Evolutionary conservation across 257 asterid species (phyloP).

Genomic region (Solanum etuberosum): DNA sequence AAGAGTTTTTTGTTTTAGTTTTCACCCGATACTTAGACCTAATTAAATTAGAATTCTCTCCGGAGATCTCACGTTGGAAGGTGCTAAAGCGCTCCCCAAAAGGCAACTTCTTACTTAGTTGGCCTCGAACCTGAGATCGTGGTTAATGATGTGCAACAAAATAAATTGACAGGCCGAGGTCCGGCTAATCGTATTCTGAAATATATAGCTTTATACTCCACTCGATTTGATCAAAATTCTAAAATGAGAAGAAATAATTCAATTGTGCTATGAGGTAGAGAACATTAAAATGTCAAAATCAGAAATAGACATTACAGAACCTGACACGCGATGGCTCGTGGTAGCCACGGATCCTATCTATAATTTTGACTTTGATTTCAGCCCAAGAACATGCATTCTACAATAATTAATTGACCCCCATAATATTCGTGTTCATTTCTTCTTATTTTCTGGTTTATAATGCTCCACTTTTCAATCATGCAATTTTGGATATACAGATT

Average conservation of each 20-base stretch:
- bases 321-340: slow-evolving; percentile 16
- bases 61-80: no score
- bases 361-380: slow-evolving; percentile 17
- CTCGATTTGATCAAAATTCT: neutral
- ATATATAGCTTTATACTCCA: neutral
- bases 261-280: neutral
- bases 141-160: neutral
- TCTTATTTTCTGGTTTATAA: neutral
- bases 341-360: slow-evolving; percentile 11
- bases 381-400: slow-evolving; percentile 30
- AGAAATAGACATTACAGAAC: slow-evolving; percentile 6
- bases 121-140: neutral
- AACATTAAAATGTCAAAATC: slow-evolving; percentile 9
- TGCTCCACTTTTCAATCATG: neutral
- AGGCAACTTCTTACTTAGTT: neutral
- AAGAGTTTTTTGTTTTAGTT: neutral
- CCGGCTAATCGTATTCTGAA: neutral
- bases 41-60: no score
- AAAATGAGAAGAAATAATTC: neutral
- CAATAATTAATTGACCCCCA: neutral
- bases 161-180: neutral
- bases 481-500: neutral
- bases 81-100: neutral
- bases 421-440: neutral
- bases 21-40: neutral